Conservation (phyloP, 345 rosid species). For the Gossypium turneri region DNA sequence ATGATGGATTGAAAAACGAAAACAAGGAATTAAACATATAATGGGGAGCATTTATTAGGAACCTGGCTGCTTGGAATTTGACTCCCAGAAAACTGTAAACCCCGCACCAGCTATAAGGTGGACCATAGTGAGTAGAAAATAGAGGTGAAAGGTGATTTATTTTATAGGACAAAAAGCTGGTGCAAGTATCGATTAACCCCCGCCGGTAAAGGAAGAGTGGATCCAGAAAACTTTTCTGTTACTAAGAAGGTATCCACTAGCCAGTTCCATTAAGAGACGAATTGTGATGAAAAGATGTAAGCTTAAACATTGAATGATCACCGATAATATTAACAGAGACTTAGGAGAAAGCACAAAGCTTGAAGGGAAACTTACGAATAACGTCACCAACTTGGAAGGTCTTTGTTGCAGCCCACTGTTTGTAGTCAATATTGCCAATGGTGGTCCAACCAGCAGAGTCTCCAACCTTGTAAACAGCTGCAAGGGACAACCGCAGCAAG, state of each 20-base stretch:
- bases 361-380: slow-evolving; percentile 44
- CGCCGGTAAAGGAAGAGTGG: neutral
- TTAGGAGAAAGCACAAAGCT: neutral
- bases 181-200: neutral
- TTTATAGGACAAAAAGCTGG: too few species aligned
- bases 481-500: slow-evolving; percentile 31
- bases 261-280: neutral
- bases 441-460: slow-evolving; percentile 92
- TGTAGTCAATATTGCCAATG: slow-evolving; percentile 77
- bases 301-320: neutral
- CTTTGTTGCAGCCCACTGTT: slow-evolving; percentile 74
- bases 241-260: too few species aligned
- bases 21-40: slow-evolving; percentile 4
- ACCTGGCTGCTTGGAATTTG: neutral
- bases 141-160: neutral
- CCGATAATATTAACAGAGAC: neutral
- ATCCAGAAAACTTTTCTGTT: neutral
- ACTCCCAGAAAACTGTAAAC: neutral
- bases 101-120: neutral
- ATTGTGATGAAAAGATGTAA: neutral
- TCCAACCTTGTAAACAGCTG: slow-evolving; percentile 73
- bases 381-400: slow-evolving; percentile 71
- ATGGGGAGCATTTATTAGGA: neutral
- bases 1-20: neutral
- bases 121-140: neutral